A percentile compares a stretch with the other conserved stretches of the same genome.
phyloP scores from a whole-genome alignment of 2,329 filamentous ascomycete genomes.

The Colletotrichum melonis region DNA sequence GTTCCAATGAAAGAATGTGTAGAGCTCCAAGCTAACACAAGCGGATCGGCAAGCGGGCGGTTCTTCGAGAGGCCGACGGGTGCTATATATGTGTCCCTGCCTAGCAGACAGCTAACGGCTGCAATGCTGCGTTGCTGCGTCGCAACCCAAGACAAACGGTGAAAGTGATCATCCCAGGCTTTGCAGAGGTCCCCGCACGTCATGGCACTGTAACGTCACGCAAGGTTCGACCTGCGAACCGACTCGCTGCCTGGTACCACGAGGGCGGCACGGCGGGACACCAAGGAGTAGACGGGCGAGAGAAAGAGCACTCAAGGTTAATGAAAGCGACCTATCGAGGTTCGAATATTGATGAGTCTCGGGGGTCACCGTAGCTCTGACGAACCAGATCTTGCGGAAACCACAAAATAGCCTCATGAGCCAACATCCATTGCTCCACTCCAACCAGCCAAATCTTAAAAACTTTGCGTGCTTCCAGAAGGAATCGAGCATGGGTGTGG shows the following conservation, averaged over 20 bases:
- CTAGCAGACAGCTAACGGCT: not conserved
- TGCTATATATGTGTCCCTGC: constrained; percentile 14
- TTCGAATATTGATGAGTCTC: not conserved
- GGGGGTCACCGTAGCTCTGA: not conserved
- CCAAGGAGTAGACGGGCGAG: not conserved
- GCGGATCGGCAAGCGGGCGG: not conserved
- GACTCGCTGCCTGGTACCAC: constrained; percentile 3
- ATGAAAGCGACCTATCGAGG: not conserved
- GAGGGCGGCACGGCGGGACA: not conserved
- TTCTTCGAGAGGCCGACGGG: not conserved
- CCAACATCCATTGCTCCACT: not conserved
- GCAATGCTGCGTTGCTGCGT: not conserved
- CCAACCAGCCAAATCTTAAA: not conserved
- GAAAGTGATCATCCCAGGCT: constrained; percentile 21
- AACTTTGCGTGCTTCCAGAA: not conserved
- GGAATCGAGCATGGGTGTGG: not conserved
- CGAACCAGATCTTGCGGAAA: not conserved
- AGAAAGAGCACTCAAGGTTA: not conserved
- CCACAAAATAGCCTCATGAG: constrained; percentile 27
- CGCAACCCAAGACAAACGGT: constrained; percentile 13
- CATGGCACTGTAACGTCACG: constrained; percentile 35
- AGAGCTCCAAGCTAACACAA: not conserved
- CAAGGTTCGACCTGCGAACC: constrained; percentile 8
- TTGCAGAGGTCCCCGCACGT: constrained; percentile 18
- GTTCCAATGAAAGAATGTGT: not conserved